phyloP scores from a whole-genome alignment of 202 grass and related monocot genomes.

The Elaeis oleifera region DNA sequence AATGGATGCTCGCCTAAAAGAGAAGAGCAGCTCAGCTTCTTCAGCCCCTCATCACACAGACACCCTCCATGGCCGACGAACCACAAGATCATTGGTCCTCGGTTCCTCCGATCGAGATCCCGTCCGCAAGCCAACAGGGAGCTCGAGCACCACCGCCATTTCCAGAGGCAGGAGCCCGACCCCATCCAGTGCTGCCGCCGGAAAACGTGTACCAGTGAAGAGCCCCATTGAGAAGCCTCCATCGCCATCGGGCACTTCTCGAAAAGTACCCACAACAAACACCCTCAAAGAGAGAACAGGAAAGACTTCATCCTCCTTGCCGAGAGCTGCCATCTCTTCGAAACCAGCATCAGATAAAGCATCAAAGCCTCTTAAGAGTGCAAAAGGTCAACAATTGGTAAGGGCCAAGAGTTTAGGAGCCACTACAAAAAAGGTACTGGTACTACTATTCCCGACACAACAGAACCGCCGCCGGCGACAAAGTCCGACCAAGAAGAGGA shows the following conservation, averaged over 20 bases:
- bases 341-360: background rate
- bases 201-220: background rate
- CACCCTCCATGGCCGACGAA: too few relatives aligned
- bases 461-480: background rate
- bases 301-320: background rate
- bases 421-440: background rate
- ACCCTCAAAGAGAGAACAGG: background rate
- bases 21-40: too few relatives aligned
- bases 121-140: too few relatives aligned
- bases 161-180: too few relatives aligned
- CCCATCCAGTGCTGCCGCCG: too few relatives aligned
- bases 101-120: too few relatives aligned
- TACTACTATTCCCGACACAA: background rate
- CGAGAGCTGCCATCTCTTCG: background rate
- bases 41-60: too few relatives aligned
- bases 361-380: background rate
- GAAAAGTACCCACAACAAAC: background rate
- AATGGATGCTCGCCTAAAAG: too few relatives aligned
- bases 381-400: background rate
- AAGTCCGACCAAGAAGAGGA: background rate
- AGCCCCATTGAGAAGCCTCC: slow-evolving; percentile 1
- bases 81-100: too few relatives aligned
- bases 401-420: background rate
- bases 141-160: too few relatives aligned
- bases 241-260: background rate